phyloP scores from a whole-genome alignment of 805 yeast genomes.

The Starmerella scarabaei region DNA sequence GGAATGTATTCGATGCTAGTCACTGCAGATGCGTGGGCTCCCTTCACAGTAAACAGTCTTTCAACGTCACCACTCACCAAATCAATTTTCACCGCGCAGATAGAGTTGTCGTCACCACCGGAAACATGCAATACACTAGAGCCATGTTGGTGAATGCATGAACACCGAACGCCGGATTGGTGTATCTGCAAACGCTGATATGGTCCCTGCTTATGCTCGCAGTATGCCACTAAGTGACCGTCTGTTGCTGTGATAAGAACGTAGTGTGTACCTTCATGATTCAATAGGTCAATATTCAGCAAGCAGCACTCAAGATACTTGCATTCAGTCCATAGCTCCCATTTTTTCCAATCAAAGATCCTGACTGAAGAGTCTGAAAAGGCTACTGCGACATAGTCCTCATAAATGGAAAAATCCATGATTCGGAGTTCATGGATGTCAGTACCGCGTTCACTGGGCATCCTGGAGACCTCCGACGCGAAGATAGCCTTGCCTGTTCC shows the following conservation, averaged over 20 bases:
- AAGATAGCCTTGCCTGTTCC: constrained; percentile 33
- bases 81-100: constrained; percentile 33
- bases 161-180: constrained; percentile 70
- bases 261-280: constrained; percentile 22
- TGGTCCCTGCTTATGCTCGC: constrained; percentile 19
- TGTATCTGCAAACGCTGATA: constrained; percentile 41
- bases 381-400: constrained; percentile 45
- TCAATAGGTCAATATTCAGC: constrained; percentile 44
- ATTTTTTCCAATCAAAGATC: constrained; percentile 41
- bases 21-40: constrained; percentile 79
- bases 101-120: constrained; percentile 90
- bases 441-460: constrained; percentile 39
- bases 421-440: constrained; percentile 72
- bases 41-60: constrained; percentile 26
- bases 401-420: constrained; percentile 61
- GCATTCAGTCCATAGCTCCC: constrained; percentile 32
- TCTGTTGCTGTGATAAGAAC: constrained; percentile 65
- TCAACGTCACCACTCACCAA: constrained; percentile 10
- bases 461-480: constrained; percentile 37
- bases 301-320: constrained; percentile 66
- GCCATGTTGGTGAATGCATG: constrained; percentile 27
- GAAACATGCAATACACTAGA: constrained; percentile 35
- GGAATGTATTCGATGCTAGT: constrained; percentile 40
- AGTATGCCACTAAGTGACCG: constrained; percentile 60
- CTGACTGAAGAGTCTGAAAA: constrained; percentile 76